phyloP scores from a whole-genome alignment of 805 yeast species.

The Vanderwaltozyma yarrowii region DNA sequence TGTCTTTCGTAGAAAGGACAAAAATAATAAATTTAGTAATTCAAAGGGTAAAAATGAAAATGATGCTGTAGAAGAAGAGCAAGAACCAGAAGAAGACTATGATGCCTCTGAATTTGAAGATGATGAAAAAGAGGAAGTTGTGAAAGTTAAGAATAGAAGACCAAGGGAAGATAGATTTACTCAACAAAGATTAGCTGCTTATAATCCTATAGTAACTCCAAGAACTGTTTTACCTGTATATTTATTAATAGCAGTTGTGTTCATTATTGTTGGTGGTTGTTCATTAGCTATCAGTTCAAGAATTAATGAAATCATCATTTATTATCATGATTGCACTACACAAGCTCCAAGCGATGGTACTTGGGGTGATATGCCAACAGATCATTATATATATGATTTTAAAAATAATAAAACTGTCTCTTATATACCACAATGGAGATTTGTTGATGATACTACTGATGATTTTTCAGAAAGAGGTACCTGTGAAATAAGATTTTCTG shows the following conservation, averaged over 20 bases:
- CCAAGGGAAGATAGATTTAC: slow-evolving; percentile 70
- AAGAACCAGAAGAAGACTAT: slow-evolving; percentile 24
- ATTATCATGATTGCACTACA: slow-evolving; percentile 62
- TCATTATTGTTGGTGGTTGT: slow-evolving; percentile 86
- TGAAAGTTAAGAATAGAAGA: slow-evolving; percentile 42
- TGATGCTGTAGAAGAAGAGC: slow-evolving; percentile 4
- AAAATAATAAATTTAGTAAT: slow-evolving; percentile 7
- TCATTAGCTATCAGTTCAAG: slow-evolving; percentile 59
- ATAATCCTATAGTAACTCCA: slow-evolving; percentile 82
- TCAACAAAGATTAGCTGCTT: slow-evolving; percentile 48
- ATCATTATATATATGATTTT: slow-evolving; percentile 51
- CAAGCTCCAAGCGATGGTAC: slow-evolving; percentile 35
- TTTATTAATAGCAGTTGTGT: slow-evolving; percentile 61
- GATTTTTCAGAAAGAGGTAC: slow-evolving; percentile 44
- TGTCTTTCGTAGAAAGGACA: slow-evolving; percentile 21
- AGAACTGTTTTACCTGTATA: slow-evolving; percentile 78
- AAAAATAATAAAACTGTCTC: slow-evolving; percentile 29
- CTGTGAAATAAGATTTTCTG: slow-evolving; percentile 64
- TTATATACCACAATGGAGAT: slow-evolving; percentile 58
- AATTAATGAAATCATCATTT: slow-evolving; percentile 62
- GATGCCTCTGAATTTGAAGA: slow-evolving; percentile 30
- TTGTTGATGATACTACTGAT: slow-evolving; percentile 33
- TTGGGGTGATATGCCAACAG: slow-evolving; percentile 45
- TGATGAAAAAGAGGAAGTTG: slow-evolving; percentile 30
- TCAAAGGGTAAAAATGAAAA: neutral